Evolutionary conservation across 2,329 filamentous ascomycete species (phyloP), one percentile per base, ranked within the genome.

Genomic region (Rosellinia necatrix): DNA sequence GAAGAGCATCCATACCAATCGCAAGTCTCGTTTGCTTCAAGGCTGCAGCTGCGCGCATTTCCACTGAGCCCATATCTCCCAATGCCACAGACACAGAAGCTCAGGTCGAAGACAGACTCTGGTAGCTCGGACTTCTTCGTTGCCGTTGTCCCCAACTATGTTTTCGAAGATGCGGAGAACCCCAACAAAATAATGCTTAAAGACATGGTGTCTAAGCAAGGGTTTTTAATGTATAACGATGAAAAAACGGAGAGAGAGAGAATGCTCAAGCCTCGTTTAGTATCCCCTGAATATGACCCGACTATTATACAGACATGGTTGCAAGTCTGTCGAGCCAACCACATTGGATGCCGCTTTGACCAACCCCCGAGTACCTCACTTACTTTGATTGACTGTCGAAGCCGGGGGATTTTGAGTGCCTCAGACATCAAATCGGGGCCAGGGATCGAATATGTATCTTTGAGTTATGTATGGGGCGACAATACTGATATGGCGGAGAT

Each of bases 391-490:
- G 38, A 55, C 32, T 55, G 52, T 17, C n/a, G 12, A 29, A 24
- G 22, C 9, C 47, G 32, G 12, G 21, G 13, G 9, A 25, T 56
- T 2, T 10, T 56, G 7, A 48, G 9, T 3, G 21, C 30, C 3
- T 17, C 15, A 9, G 48, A 40, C 6, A 25, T 22, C 25, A 12
- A 9, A 9, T 15, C 32, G 10, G 22, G 29, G 8, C n/a, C 21
- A 4, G 8, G 22, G 13, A 19, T n/a, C 4, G 6, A 27, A 37
- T 56, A 56, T 25, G 49, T 56, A 3, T 48, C 53, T 10, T 29
- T 56, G 12, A 56, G 48, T 21, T 48, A 56, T 15, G 32, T 49
- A 6, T 56, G 48, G 49, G 42, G 53, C 24, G 10, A 13, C n/a
- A 17, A 3, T 4, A 15, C 17, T 12, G 22, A 56, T 12, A 17